phyloP scores from a whole-genome alignment of 305 asterid species.

The Euphrasia arctica region DNA sequence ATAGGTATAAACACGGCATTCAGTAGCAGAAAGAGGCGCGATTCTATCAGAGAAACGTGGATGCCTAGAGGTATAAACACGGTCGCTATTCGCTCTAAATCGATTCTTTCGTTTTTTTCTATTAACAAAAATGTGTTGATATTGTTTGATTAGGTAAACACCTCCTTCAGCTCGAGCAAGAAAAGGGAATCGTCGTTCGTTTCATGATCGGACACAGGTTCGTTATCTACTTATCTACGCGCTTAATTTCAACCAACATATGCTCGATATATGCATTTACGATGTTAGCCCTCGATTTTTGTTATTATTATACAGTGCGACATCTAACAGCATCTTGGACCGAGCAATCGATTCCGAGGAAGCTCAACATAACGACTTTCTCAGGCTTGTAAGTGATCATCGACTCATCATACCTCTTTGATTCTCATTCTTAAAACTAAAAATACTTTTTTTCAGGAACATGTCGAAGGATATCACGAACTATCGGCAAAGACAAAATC shows the following conservation, averaged over 20 bases:
- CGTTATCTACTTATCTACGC: neutral
- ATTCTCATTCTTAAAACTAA: neutral
- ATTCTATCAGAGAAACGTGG: conserved; percentile 91
- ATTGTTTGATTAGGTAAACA: conserved; percentile 54
- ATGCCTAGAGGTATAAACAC: conserved; percentile 80
- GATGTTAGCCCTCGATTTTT: neutral
- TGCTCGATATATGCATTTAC: neutral
- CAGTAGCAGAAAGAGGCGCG: conserved; percentile 87
- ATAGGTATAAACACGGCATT: conserved; percentile 87
- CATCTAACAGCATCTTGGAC: conserved; percentile 73
- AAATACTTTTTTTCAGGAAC: conserved; percentile 40
- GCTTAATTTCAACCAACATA: neutral
- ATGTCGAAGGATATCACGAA: conserved; percentile 83
- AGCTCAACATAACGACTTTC: conserved; percentile 63
- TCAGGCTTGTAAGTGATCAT: conserved; percentile 55
- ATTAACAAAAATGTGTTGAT: neutral
- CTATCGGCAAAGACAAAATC: conserved; percentile 78
- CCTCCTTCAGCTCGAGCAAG: conserved; percentile 58
- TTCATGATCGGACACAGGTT: conserved; percentile 95
- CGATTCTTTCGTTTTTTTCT: neutral
- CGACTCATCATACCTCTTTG: neutral
- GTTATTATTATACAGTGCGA: conserved; percentile 40
- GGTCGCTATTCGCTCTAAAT: neutral
- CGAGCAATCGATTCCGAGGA: conserved; percentile 73
- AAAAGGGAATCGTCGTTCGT: conserved; percentile 84